Evolutionary conservation across 2,329 filamentous ascomycete species (phyloP).

Genomic region (Pezicula rhizophila): DNA sequence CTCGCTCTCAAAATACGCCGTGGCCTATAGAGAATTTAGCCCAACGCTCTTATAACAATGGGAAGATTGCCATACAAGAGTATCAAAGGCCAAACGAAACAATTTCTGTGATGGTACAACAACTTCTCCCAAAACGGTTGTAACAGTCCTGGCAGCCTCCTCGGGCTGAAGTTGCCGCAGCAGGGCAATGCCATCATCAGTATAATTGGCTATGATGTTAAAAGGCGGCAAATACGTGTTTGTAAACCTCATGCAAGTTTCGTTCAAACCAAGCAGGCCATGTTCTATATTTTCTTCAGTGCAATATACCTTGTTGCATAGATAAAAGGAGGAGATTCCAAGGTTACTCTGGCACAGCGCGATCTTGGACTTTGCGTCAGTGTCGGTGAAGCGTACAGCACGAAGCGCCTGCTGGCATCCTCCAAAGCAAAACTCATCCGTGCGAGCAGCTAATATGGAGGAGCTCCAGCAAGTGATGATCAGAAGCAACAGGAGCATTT

Average conservation of each 20-base stretch:
- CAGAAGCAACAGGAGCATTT: too few relatives aligned
- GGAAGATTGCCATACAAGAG: slow-evolving; percentile 26
- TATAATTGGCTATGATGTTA: slow-evolving; percentile 29
- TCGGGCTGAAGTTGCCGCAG: slow-evolving; percentile 26
- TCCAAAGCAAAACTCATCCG: neutral
- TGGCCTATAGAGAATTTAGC: slow-evolving; percentile 26
- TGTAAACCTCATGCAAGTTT: slow-evolving; percentile 1
- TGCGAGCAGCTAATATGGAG: too few relatives aligned
- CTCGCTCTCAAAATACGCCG: slow-evolving; percentile 27
- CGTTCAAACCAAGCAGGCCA: slow-evolving; percentile 5
- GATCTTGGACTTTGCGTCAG: neutral
- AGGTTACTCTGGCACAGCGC: slow-evolving; percentile 27
- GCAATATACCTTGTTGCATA: slow-evolving; percentile 34
- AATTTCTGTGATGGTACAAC: slow-evolving; percentile 31
- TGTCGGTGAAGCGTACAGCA: neutral
- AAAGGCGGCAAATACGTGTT: slow-evolving; percentile 28
- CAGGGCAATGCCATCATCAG: slow-evolving; percentile 25
- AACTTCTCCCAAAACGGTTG: slow-evolving; percentile 21
- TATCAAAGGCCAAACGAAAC: slow-evolving; percentile 31
- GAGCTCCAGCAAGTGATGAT: too few relatives aligned
- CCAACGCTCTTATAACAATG: neutral
- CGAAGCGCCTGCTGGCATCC: slow-evolving; percentile 1
- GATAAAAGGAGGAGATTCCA: slow-evolving; percentile 28
- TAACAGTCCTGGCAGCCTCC: slow-evolving; percentile 14
- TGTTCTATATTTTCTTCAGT: slow-evolving; percentile 16